These are phyloP conservation scores for Tritrichomonas foetus DNA, from an alignment of 208 protist species.

Conservation along the genomic window DNA sequence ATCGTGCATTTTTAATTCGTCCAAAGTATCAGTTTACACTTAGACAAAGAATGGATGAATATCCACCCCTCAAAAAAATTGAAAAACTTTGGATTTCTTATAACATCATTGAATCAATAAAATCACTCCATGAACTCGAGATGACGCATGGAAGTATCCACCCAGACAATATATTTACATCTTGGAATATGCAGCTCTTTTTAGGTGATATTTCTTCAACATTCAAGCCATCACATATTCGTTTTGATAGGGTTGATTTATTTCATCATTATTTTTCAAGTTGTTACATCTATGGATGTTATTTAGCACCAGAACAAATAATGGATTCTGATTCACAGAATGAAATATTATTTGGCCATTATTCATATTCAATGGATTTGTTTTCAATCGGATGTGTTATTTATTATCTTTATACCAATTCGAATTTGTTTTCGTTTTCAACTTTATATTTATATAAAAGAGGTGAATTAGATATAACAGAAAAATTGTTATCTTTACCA, in stretches of 20 bases:
- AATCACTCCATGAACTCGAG: neutral
- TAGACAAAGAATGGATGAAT: neutral
- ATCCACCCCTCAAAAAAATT: neutral
- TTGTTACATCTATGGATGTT: neutral
- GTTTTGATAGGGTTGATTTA: neutral
- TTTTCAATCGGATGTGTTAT: neutral
- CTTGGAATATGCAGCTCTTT: neutral
- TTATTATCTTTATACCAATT: neutral
- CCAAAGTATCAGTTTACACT: neutral
- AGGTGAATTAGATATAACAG: neutral
- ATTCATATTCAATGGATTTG: neutral
- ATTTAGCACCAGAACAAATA: neutral
- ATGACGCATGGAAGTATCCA: neutral
- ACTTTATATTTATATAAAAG: neutral
- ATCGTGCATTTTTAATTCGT: neutral
- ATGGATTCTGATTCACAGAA: no score
- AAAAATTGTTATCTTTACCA: neutral
- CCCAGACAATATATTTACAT: neutral
- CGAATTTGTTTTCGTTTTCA: neutral
- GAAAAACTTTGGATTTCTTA: conserved; percentile 14
- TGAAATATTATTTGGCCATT: neutral
- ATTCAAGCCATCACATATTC: conserved; percentile 1
- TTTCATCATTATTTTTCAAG: conserved; percentile 9
- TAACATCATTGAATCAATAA: neutral
- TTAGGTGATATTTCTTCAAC: neutral